A percentile compares a stretch with the other conserved stretches of the same genome.
phyloP scores from a whole-genome alignment of 305 asterid species.

The Solanum hybrid region DNA sequence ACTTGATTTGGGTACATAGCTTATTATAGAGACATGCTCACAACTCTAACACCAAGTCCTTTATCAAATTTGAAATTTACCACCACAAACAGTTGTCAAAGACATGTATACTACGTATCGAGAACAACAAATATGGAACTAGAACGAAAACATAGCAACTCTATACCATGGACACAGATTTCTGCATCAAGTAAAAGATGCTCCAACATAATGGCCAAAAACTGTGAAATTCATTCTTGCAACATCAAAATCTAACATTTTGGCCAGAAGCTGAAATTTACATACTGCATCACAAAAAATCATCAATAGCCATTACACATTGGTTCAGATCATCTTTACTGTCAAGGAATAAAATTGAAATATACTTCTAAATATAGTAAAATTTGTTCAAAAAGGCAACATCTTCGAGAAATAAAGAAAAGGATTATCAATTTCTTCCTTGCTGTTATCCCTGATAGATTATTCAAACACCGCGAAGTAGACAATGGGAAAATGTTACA shows the following conservation, averaged over 20 bases:
- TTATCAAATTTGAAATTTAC: background rate
- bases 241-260: background rate
- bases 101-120: background rate
- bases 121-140: background rate
- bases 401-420: background rate
- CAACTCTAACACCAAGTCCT: background rate
- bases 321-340: background rate
- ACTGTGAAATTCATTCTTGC: background rate
- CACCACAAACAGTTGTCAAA: background rate
- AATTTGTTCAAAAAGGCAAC: background rate
- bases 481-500: slow-evolving; percentile 17
- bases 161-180: background rate
- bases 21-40: background rate
- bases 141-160: background rate
- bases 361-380: background rate
- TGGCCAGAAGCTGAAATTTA: background rate
- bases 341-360: background rate
- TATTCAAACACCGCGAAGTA: background rate
- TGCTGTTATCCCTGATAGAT: background rate
- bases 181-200: background rate
- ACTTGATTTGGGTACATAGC: background rate
- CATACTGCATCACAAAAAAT: background rate
- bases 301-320: background rate
- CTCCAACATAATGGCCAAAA: background rate
- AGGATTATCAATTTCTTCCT: background rate